Evolutionary conservation across 176 grass and related monocot genomes (phyloP).

Genomic region (Phragmites australis): DNA sequence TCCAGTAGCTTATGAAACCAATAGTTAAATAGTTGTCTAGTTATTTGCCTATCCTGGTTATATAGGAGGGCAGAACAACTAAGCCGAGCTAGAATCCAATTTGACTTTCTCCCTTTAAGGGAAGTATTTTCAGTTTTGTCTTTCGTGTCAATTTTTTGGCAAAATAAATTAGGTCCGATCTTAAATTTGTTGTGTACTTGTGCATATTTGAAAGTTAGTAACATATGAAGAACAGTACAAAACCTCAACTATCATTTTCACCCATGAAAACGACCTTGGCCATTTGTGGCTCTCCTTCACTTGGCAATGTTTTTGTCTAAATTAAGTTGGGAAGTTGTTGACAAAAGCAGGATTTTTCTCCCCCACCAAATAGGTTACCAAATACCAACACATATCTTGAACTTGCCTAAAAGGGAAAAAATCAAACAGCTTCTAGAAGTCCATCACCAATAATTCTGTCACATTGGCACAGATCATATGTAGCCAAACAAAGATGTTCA

Average conservation of each 20-base stretch:
- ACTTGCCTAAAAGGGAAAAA: conserved; percentile 26
- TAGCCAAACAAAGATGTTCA: conserved; percentile 13
- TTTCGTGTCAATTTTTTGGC: not conserved
- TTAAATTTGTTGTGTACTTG: not conserved
- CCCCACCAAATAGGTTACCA: conserved; percentile 30
- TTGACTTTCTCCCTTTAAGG: not conserved
- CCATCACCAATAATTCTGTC: conserved; percentile 5
- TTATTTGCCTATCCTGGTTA: not conserved
- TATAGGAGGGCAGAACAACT: not conserved
- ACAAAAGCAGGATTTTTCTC: conserved; percentile 37
- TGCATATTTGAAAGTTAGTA: conserved; percentile 16
- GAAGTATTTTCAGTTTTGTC: not conserved
- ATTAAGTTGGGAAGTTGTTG: conserved; percentile 39
- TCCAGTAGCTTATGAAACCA: conserved; percentile 5
- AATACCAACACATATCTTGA: conserved; percentile 2
- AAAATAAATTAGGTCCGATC: not conserved
- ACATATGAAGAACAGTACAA: not conserved
- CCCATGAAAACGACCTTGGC: conserved; percentile 16
- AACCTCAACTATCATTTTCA: conserved; percentile 9
- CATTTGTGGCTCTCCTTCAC: conserved; percentile 24
- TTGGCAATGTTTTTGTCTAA: not conserved
- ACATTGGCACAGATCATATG: conserved; percentile 5
- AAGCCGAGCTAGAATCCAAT: not conserved
- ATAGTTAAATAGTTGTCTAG: not conserved
- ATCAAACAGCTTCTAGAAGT: conserved; percentile 24